Percentiles rank a stretch among this genome's conserved stretches.
These are phyloP conservation scores for Capsicum rhomboideum DNA, from an alignment of 257 asterid species.

Conservation along the genomic window DNA sequence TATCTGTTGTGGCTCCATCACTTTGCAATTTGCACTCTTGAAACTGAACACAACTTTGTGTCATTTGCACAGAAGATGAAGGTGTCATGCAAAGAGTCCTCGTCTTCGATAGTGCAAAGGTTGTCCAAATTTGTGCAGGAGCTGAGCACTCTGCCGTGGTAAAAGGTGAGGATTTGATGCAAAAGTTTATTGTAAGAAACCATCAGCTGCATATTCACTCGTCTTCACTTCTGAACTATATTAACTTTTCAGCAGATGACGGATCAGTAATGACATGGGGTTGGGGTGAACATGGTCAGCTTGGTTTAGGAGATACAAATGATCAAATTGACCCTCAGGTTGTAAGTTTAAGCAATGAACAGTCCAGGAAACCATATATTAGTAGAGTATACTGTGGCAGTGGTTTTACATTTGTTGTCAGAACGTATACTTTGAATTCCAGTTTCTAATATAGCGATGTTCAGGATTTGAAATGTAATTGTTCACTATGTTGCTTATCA, in stretches of 20 bases:
- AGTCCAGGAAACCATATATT: slow-evolving; percentile 4
- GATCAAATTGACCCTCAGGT: slow-evolving; percentile 50
- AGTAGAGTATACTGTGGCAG: slow-evolving; percentile 74
- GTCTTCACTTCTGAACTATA: background rate
- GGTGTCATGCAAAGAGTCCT: slow-evolving; percentile 18
- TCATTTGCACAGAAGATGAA: slow-evolving; percentile 12
- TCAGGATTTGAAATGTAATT: background rate
- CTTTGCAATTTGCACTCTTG: background rate
- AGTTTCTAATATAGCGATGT: background rate
- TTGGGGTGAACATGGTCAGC: slow-evolving; percentile 99
- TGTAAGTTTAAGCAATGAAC: slow-evolving; percentile 26
- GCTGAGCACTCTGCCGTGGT: slow-evolving; percentile 84
- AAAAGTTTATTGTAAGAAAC: background rate
- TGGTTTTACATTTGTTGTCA: slow-evolving; percentile 63
- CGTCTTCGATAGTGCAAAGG: slow-evolving; percentile 24
- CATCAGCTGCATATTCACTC: background rate
- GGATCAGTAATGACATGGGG: slow-evolving; percentile 86
- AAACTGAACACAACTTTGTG: background rate
- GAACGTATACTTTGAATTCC: slow-evolving; percentile 17
- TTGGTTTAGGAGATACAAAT: slow-evolving; percentile 60
- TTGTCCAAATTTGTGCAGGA: slow-evolving; percentile 68
- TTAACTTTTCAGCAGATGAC: slow-evolving; percentile 28
- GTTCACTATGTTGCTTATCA: background rate
- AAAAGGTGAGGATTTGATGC: slow-evolving; percentile 41
- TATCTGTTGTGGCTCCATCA: background rate